phyloP scores from a whole-genome alignment of 768 basidiomycete genomes.

The Leccinum imitatum region DNA sequence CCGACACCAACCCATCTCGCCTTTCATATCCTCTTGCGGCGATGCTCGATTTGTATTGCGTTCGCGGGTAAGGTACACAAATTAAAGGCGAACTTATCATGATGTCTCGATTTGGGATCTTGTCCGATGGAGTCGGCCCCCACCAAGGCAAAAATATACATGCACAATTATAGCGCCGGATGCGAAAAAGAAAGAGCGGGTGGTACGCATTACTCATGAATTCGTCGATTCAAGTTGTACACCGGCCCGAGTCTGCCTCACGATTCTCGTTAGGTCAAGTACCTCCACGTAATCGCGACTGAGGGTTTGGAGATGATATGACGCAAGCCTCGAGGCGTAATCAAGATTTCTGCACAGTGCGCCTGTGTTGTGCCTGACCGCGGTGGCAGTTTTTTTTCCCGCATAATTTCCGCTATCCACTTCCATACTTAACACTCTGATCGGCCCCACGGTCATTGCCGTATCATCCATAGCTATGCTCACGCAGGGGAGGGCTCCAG shows the following conservation, averaged over 20 bases:
- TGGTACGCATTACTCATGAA: neutral
- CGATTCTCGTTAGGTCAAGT: neutral
- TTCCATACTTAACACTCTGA: neutral
- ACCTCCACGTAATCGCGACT: neutral
- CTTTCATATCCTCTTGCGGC: neutral
- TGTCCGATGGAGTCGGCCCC: neutral
- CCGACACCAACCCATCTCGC: neutral
- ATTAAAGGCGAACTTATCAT: neutral
- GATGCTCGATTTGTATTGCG: neutral
- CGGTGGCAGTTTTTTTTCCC: neutral
- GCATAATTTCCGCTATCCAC: slow-evolving; percentile 3
- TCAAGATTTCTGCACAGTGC: neutral
- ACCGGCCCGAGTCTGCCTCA: neutral
- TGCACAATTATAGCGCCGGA: neutral
- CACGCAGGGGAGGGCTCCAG: neutral
- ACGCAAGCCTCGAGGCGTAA: neutral
- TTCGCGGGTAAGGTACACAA: neutral
- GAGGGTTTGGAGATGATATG: neutral
- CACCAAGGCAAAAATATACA: neutral
- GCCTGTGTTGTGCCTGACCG: slow-evolving; percentile 4
- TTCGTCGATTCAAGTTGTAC: neutral
- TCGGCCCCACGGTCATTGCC: neutral
- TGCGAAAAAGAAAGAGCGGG: neutral
- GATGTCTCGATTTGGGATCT: neutral
- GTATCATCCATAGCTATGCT: neutral